Evolutionary conservation across 1,284 basidiomycete species (phyloP).

Genomic region (Boletus semigastroideus): DNA sequence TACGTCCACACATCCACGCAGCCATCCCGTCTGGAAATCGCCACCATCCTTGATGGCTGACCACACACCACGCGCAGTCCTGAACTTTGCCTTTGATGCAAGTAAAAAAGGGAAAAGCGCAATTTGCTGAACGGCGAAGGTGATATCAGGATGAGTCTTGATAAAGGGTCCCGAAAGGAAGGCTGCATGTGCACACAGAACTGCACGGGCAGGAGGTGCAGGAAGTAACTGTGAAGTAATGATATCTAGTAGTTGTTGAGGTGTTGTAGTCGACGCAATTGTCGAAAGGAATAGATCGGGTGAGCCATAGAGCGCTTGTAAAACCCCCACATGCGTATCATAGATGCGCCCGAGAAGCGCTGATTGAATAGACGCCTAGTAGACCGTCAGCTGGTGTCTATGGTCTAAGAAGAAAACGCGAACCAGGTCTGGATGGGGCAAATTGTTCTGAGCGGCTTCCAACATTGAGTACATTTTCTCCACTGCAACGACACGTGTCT

Average conservation of each 20-base stretch:
- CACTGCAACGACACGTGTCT: constrained; percentile 52
- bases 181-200: constrained; percentile 58
- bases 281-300: constrained; percentile 47
- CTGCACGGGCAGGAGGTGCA: constrained; percentile 46
- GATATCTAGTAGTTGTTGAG: constrained; percentile 46
- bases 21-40: constrained; percentile 24
- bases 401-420: neutral
- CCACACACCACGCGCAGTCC: constrained; percentile 65
- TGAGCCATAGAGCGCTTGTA: constrained; percentile 64
- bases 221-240: constrained; percentile 46
- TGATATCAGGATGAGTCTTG: constrained; percentile 33
- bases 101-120: constrained; percentile 75
- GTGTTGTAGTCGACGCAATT: constrained; percentile 27
- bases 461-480: constrained; percentile 46
- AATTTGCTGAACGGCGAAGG: constrained; percentile 52
- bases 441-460: constrained; percentile 9
- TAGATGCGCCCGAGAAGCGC: constrained; percentile 63
- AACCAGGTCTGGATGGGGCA: constrained; percentile 38
- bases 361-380: constrained; percentile 48
- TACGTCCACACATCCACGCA: constrained; percentile 48
- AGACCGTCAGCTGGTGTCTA: constrained; percentile 1
- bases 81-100: constrained; percentile 67
- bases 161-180: constrained; percentile 61
- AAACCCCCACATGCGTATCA: constrained; percentile 60
- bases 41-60: constrained; percentile 44